phyloP scores from a whole-genome alignment of 768 basidiomycete genomes.

The Termitomyces sp. region DNA sequence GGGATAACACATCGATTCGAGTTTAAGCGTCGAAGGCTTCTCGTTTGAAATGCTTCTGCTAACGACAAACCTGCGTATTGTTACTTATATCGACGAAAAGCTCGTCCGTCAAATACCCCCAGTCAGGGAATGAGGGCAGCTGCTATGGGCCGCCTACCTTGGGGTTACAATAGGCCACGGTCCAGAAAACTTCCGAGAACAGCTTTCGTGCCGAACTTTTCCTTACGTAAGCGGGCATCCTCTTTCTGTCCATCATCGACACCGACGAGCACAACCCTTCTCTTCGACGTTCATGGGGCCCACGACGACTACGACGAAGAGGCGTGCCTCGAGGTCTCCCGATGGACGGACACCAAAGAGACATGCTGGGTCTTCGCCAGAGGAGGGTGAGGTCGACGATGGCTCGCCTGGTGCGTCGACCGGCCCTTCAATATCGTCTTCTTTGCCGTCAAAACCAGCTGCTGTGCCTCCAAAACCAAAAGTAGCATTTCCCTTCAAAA shows the following conservation, averaged over 20 bases:
- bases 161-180: neutral
- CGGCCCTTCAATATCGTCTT: constrained; percentile 20
- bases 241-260: constrained; percentile 10
- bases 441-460: constrained; percentile 32
- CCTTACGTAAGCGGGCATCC: constrained; percentile 18
- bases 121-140: neutral
- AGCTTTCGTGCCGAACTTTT: neutral
- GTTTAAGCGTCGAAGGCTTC: neutral
- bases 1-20: neutral
- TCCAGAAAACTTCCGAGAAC: neutral
- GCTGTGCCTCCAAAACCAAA: constrained; percentile 32
- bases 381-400: constrained; percentile 83
- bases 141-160: neutral
- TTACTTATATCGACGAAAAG: neutral
- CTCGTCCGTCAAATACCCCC: neutral
- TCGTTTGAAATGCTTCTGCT: neutral
- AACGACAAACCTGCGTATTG: neutral
- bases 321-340: constrained; percentile 54
- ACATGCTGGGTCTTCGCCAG: constrained; percentile 61
- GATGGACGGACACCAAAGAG: constrained; percentile 52
- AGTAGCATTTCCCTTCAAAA: constrained; percentile 79
- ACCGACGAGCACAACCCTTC: constrained; percentile 8
- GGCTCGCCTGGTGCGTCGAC: constrained; percentile 19
- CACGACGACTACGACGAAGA: constrained; percentile 46
- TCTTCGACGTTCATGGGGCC: constrained; percentile 18